Conservation (phyloP, 768 basidiomycete species). For the Rhizopogon vesiculosus region DNA sequence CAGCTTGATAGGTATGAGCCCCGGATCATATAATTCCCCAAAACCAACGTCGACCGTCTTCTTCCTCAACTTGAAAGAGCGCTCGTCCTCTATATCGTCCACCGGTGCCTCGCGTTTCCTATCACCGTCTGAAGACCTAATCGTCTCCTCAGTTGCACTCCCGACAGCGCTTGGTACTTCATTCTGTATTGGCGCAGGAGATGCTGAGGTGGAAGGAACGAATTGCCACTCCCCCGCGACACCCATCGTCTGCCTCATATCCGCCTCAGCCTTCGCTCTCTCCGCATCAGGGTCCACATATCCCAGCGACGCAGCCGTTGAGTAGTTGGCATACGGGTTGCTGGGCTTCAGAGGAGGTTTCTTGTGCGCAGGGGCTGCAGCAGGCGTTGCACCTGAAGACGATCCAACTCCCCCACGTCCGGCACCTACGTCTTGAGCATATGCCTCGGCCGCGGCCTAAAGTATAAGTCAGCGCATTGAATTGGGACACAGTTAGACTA, state of each 20-base stretch:
- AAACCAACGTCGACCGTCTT: slow-evolving; percentile 56
- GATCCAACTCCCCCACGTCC: slow-evolving; percentile 40
- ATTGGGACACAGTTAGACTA: background rate
- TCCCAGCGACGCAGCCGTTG: slow-evolving; percentile 82
- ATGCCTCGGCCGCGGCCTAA: slow-evolving; percentile 78
- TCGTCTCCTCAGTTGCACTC: slow-evolving; percentile 3
- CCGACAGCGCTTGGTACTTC: background rate
- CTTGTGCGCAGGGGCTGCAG: slow-evolving; percentile 26
- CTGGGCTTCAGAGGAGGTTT: slow-evolving; percentile 48
- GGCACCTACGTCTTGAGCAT: slow-evolving; percentile 70
- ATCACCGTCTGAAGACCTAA: slow-evolving; percentile 26
- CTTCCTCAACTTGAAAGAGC: slow-evolving; percentile 65
- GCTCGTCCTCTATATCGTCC: slow-evolving; percentile 45
- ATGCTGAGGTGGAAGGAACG: slow-evolving; percentile 33
- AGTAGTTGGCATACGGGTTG: slow-evolving; percentile 78
- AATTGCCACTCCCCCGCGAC: slow-evolving; percentile 76
- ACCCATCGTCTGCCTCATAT: slow-evolving; percentile 59
- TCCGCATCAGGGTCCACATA: slow-evolving; percentile 75
- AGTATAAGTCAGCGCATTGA: background rate
- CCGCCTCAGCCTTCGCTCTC: slow-evolving; percentile 52
- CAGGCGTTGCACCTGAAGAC: slow-evolving; percentile 18
- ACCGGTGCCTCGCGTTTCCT: slow-evolving; percentile 35
- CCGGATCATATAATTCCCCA: slow-evolving; percentile 82
- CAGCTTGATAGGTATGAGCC: slow-evolving; percentile 57
- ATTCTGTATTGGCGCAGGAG: slow-evolving; percentile 11